A percentile compares a stretch with the other conserved stretches of the same genome.
Conservation (phyloP, 2,329 filamentous ascomycete species). For the Chrysoporthe deuterocubensis region DNA sequence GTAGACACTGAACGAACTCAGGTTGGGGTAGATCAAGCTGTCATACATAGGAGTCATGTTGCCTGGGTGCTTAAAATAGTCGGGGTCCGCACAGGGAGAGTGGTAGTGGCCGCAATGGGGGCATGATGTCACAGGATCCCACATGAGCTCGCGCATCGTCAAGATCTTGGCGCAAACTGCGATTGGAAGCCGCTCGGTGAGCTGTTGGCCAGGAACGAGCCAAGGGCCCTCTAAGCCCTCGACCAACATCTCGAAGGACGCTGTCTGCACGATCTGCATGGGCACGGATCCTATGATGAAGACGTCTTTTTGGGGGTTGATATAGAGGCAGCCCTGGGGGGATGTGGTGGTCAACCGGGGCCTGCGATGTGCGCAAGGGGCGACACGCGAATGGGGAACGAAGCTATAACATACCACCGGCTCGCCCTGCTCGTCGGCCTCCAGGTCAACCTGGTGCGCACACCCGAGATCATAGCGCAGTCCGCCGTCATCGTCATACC, state of each 20-base stretch:
- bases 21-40: not conserved
- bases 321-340: slow-evolving; percentile 15
- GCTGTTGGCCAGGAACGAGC: not conserved
- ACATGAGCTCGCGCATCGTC: slow-evolving; percentile 15
- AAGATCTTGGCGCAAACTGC: slow-evolving; percentile 2
- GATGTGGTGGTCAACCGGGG: not conserved
- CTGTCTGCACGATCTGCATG: not conserved
- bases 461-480: not conserved
- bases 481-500: not conserved
- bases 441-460: not conserved
- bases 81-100: not conserved
- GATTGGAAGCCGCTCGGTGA: slow-evolving; percentile 12
- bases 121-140: slow-evolving; percentile 12
- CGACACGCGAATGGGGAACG: not conserved
- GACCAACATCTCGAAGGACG: not conserved
- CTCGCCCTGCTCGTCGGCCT: not conserved
- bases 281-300: slow-evolving; percentile 17
- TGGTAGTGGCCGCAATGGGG: slow-evolving; percentile 7
- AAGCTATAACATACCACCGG: not conserved
- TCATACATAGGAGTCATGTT: not conserved
- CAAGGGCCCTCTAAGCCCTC: not conserved
- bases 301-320: slow-evolving; percentile 9
- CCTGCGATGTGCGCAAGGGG: not conserved
- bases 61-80: slow-evolving; percentile 2
- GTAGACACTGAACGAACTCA: slow-evolving; percentile 3